Evolutionary conservation across 257 asterid species (phyloP).

Genomic region (Anisodus tanguticus): DNA sequence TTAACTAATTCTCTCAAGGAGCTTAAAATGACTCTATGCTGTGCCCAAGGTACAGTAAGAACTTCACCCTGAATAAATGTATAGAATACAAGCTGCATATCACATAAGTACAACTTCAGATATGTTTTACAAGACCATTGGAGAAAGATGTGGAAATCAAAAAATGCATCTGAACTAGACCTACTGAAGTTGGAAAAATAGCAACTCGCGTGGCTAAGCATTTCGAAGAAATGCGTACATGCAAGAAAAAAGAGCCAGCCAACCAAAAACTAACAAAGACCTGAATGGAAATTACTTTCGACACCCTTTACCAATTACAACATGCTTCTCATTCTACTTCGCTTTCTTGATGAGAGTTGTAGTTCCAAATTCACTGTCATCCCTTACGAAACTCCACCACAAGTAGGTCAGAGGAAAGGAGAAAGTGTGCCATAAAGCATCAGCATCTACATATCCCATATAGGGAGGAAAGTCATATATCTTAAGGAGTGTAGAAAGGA

Average conservation of each 20-base stretch:
- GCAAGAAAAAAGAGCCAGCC: conserved; percentile 26
- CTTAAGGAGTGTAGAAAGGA: conserved; percentile 63
- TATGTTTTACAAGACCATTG: conserved; percentile 20
- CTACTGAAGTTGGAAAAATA: conserved; percentile 26
- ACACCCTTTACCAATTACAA: not conserved
- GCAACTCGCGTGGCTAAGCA: conserved; percentile 10
- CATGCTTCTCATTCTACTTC: conserved; percentile 38
- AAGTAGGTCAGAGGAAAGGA: conserved; percentile 72
- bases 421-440: conserved; percentile 79
- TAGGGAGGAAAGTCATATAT: conserved; percentile 79
- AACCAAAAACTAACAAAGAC: conserved; percentile 18
- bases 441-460: conserved; percentile 74
- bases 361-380: conserved; percentile 74
- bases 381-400: conserved; percentile 86
- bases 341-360: conserved; percentile 61
- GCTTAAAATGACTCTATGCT: not conserved
- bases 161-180: conserved; percentile 2
- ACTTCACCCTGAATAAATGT: not conserved
- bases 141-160: conserved; percentile 1
- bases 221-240: conserved; percentile 5
- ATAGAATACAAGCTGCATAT: not conserved
- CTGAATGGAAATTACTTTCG: not conserved
- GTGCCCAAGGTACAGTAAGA: not conserved
- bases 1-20: conserved; percentile 11
- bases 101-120: conserved; percentile 13